Evolutionary conservation across 192 early-diverging fungal genomes (phyloP).

Genomic region (Backusella sp.): DNA sequence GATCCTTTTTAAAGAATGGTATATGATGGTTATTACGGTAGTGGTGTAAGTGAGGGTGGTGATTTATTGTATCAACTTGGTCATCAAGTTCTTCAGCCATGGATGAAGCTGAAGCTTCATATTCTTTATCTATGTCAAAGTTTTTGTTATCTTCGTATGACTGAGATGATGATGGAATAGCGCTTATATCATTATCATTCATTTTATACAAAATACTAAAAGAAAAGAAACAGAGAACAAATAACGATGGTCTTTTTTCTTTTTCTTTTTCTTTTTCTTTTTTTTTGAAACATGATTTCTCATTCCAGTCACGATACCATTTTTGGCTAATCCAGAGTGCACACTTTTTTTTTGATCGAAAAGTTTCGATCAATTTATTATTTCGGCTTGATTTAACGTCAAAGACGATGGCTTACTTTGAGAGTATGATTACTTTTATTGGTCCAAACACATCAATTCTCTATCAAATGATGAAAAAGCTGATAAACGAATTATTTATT

Average conservation of each 20-base stretch:
- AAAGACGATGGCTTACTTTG: background rate
- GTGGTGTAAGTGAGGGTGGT: background rate
- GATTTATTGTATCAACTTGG: background rate
- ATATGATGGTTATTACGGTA: background rate
- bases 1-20: background rate
- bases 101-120: background rate
- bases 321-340: background rate
- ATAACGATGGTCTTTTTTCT: background rate
- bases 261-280: too few species aligned
- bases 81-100: background rate
- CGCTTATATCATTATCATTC: background rate
- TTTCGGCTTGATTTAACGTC: background rate
- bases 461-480: background rate
- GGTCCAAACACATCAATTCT: background rate
- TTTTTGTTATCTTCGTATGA: background rate
- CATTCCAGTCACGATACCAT: background rate
- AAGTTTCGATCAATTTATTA: background rate
- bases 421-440: background rate
- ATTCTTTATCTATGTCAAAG: background rate
- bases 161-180: background rate
- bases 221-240: background rate
- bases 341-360: background rate
- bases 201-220: background rate
- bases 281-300: background rate
- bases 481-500: background rate